Base-by-base conservation (phyloP, 768 basidiomycete species). In the Cubamyces sp. region DNA sequence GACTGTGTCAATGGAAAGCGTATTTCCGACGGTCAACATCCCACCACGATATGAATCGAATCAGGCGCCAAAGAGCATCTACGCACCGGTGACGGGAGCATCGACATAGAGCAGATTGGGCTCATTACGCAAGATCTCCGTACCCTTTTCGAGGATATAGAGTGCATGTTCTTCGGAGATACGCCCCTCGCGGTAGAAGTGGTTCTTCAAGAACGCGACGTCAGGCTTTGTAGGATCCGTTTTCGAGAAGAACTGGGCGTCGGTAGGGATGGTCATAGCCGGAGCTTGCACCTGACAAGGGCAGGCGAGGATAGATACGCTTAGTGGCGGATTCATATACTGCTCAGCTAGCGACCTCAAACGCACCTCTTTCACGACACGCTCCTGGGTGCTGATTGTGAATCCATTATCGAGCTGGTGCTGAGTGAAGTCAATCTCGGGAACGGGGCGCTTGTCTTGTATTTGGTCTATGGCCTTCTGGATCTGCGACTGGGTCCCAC, bases 131-230 rank as follows among this genome's bases (percentile, higher is more conserved):
- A 99, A 79, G 21, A 98, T 66, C 65, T 94, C 91, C 0, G 91
- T 88, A n/a, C 85, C 91, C 76, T 88, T 90, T 64, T 91, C 85
- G 67, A 99, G 77, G 72, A 99, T 98, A 82, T 88, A 97, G 64
- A 97, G 73, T 3, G 97, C 97, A 74, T 98, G 95, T 47, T 96
- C 93, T 74, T 98, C 96, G 18, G 88, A 95, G 67, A 98, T 68
- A 53, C 96, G 81, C 0, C 96, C 96, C 74, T 98, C 96, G 39
- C 97, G 86, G 76, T 98, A 98, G 74, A 99, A 98, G 77, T 99
- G 97, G 70, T 98, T 98, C 81, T 98, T 99, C 64, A 99, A 83
- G 76, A 94, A 98, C 28, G 92, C 95, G 67, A 98, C 82, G 75
- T 98, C 93, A 11, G 96, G 96, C 75, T 96, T 98, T 28, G 87